Conservation (phyloP, 768 basidiomycete species). For the Trametes elegans region DNA sequence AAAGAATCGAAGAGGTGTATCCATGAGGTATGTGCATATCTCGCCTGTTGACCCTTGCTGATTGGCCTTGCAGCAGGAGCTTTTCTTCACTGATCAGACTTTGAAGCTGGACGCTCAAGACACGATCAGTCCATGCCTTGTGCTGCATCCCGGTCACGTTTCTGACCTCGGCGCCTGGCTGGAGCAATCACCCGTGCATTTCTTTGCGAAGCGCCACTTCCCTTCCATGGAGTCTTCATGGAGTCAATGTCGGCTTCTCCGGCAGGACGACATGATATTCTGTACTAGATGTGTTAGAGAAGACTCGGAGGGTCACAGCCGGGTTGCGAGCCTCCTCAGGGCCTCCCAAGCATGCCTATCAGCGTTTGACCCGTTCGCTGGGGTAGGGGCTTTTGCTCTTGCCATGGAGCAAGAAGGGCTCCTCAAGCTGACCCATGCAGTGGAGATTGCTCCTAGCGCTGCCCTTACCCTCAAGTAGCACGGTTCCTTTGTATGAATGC, state of each 20-base stretch:
- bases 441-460: slow-evolving; percentile 78
- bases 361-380: slow-evolving; percentile 43
- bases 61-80: slow-evolving; percentile 47
- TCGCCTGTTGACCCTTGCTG: neutral
- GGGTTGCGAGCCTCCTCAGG: slow-evolving; percentile 37
- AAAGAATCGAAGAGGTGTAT: too few species aligned
- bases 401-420: slow-evolving; percentile 55
- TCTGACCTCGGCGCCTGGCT: slow-evolving; percentile 45
- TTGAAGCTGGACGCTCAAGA: slow-evolving; percentile 32
- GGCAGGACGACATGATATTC: slow-evolving; percentile 37
- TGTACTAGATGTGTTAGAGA: slow-evolving; percentile 45
- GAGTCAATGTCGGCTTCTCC: slow-evolving; percentile 41
- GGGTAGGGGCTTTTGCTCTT: slow-evolving; percentile 58
- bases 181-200: slow-evolving; percentile 51
- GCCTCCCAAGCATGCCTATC: slow-evolving; percentile 24
- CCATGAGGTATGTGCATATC: slow-evolving; percentile 52
- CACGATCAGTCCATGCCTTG: slow-evolving; percentile 46
- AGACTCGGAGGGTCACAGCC: slow-evolving; percentile 31
- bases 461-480: slow-evolving; percentile 61
- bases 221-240: slow-evolving; percentile 35
- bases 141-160: slow-evolving; percentile 5
- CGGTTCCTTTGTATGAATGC: neutral
- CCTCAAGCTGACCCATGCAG: slow-evolving; percentile 57
- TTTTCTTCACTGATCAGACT: slow-evolving; percentile 56
- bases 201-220: slow-evolving; percentile 54